A percentile compares a stretch with the other conserved stretches of the same genome.
Evolutionary conservation across 768 basidiomycete species (phyloP).

Genomic region (Boletellus ananas): DNA sequence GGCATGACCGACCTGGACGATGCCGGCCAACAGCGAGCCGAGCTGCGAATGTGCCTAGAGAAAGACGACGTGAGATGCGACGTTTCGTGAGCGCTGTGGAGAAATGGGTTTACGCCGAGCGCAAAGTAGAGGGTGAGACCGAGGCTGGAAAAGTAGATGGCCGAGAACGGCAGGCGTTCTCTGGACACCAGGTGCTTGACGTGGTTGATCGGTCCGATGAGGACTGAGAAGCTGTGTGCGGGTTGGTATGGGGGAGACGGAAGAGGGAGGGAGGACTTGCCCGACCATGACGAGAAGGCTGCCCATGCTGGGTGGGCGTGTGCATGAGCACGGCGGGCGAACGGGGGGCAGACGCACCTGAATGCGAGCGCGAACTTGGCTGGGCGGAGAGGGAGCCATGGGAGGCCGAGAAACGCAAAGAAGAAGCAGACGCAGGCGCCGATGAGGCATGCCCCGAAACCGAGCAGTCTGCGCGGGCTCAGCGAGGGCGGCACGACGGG

Average conservation of each 20-base stretch:
- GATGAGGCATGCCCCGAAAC: constrained; percentile 83
- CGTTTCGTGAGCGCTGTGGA: not conserved
- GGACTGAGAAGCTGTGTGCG: constrained; percentile 64
- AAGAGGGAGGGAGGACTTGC: constrained; percentile 37
- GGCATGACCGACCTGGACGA: constrained; percentile 58
- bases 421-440: constrained; percentile 94
- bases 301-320: constrained; percentile 55
- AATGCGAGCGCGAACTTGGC: constrained; percentile 90
- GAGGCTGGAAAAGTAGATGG: constrained; percentile 79
- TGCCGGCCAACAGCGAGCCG: constrained; percentile 78
- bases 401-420: constrained; percentile 79
- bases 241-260: not conserved
- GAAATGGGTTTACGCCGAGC: constrained; percentile 60
- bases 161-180: constrained; percentile 81
- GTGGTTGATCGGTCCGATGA: constrained; percentile 89
- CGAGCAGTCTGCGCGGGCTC: constrained; percentile 59
- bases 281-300: constrained; percentile 96
- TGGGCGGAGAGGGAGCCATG: constrained; percentile 67
- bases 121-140: constrained; percentile 90
- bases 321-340: not conserved
- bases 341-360: constrained; percentile 41
- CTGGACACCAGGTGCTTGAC: constrained; percentile 79
- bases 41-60: constrained; percentile 76
- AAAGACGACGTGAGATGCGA: not conserved
- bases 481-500: not conserved